Evolutionary conservation across 768 basidiomycete genomes (phyloP).

Genomic region (Mycena polygramma): DNA sequence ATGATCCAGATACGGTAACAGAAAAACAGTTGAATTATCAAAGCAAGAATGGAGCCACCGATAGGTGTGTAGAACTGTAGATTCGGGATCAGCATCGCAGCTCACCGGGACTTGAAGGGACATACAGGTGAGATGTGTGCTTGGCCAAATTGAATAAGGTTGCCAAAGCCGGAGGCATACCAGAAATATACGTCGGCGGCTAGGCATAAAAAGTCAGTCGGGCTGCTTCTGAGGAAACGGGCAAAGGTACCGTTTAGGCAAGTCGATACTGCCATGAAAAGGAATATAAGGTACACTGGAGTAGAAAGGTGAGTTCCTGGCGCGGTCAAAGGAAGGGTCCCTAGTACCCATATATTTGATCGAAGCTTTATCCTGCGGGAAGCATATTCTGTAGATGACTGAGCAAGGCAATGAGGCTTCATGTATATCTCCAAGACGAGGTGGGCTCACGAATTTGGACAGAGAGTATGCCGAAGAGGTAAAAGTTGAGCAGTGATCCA

Average conservation of each 20-base stretch:
- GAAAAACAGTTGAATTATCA: conserved; percentile 32
- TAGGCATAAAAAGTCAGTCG: too few relatives aligned
- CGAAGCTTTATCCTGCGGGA: conserved; percentile 32
- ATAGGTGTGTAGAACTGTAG: conserved; percentile 34
- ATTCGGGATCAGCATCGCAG: neutral
- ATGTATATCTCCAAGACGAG: neutral
- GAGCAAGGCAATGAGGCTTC: neutral
- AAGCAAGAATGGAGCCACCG: conserved; percentile 21
- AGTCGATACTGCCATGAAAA: conserved; percentile 31
- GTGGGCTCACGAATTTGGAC: conserved; percentile 31
- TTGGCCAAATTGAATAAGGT: conserved; percentile 30
- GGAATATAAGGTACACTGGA: conserved; percentile 32
- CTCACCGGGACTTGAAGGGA: neutral
- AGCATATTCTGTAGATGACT: conserved; percentile 32
- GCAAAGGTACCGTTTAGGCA: conserved; percentile 20
- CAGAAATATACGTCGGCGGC: conserved; percentile 34
- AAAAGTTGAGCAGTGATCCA: conserved; percentile 32
- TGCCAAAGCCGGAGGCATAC: conserved; percentile 33
- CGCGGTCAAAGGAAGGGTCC: too few relatives aligned
- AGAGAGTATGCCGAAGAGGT: conserved; percentile 32
- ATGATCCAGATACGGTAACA: conserved; percentile 36
- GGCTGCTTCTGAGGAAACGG: too few relatives aligned
- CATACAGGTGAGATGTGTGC: conserved; percentile 35
- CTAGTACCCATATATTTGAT: conserved; percentile 30
- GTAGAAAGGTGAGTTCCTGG: neutral